Base-by-base conservation (phyloP, 2,329 filamentous ascomycete species). In the Claviceps humidiphila region DNA sequence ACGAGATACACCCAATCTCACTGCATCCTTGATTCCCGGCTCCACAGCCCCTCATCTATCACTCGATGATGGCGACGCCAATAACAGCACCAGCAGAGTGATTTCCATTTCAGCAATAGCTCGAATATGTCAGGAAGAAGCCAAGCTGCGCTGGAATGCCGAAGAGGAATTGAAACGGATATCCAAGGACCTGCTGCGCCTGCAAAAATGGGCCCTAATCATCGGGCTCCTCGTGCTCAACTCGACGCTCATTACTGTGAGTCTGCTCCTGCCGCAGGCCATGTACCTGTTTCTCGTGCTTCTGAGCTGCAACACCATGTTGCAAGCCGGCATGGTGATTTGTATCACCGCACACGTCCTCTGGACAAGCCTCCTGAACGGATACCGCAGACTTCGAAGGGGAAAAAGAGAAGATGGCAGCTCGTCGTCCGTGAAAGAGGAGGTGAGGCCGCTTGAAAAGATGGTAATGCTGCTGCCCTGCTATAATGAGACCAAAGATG, bases 401-500 rank as follows among this genome's bases (percentile, higher is more conserved):
- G 56, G n/a, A 58, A 57, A 14, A 66, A 66, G 50, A 14, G 57
- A 61, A 6, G 5, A 26, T 7, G 43, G 9, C 22, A 16, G 4
- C 0, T 67, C 70, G 48, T 59, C 62, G 34, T 6, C n/a, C 30
- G 4, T 11, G 30, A 34, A 34, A 9, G 30, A 34, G 30, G 30
- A 34, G 9, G 9, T 3, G 4, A 34, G 3, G 5, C 17, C 38
- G 22, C 69, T 66, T 0, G 72, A 75, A 57, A 66, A 65, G 48
- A 65, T 75, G 63, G 71, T 75, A 2, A 57, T 74, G 34, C 59
- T 75, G 37, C 62, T 75, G 4, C 72, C 73, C 1, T 76, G 73
- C 60, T 76, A 75, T 60, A 75, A 75, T 56, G 72, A 76, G 57
- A 73, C 70, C 0, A 58, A 62, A 6, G 63, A 73, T 4, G 73